These are phyloP conservation scores for Diplocarpon rosae DNA, from an alignment of 2,329 filamentous ascomycete genomes.

Conservation along the genomic window DNA sequence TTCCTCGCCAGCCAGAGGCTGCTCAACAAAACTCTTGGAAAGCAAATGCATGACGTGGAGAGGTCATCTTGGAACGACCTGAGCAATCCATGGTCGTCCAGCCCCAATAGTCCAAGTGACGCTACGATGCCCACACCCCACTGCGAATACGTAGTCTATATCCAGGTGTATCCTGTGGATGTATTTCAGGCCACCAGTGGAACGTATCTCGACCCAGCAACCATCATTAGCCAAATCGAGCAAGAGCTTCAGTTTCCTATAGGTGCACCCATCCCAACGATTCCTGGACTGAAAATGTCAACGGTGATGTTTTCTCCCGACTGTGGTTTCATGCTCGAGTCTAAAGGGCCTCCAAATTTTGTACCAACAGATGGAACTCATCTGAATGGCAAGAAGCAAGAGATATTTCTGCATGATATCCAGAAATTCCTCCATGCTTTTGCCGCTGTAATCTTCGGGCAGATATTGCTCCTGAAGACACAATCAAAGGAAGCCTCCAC, in stretches of 20 bases:
- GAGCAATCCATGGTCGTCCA: slow-evolving; percentile 67
- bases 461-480: slow-evolving; percentile 49
- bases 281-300: slow-evolving; percentile 50
- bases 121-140: slow-evolving; percentile 52
- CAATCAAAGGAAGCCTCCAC: slow-evolving; percentile 58
- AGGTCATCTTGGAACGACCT: slow-evolving; percentile 42
- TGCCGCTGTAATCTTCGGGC: slow-evolving; percentile 45
- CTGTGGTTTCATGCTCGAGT: slow-evolving; percentile 55
- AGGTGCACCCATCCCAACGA: slow-evolving; percentile 42
- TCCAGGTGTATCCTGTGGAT: slow-evolving; percentile 51
- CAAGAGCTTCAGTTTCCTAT: slow-evolving; percentile 50
- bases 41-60: slow-evolving; percentile 55
- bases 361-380: slow-evolving; percentile 41
- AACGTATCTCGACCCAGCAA: slow-evolving; percentile 24
- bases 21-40: slow-evolving; percentile 61
- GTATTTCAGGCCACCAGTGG: slow-evolving; percentile 18
- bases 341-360: slow-evolving; percentile 49
- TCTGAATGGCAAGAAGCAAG: slow-evolving; percentile 48
- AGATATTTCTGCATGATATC: slow-evolving; percentile 44
- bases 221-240: slow-evolving; percentile 45
- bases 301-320: slow-evolving; percentile 57
- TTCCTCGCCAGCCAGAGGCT: slow-evolving; percentile 49
- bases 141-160: slow-evolving; percentile 82
- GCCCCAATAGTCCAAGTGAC: slow-evolving; percentile 49
- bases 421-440: slow-evolving; percentile 49